Percentiles rank a stretch among this genome's conserved stretches.
Conservation (phyloP, 306 rosid genomes). For the Trifolium pratense region DNA sequence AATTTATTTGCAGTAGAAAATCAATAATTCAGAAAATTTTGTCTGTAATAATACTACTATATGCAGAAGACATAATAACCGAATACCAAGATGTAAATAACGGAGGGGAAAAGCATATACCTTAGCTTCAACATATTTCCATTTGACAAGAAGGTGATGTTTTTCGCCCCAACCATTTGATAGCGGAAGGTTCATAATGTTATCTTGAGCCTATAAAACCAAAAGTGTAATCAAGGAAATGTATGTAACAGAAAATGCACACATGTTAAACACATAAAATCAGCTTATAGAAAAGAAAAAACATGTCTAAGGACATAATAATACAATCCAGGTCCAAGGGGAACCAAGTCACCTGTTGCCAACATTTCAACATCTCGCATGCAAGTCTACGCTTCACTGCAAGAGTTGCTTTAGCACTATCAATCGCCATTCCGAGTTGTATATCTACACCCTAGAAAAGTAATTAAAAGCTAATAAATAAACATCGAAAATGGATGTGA, state of each 20-base stretch:
- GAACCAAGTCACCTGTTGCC: conserved; percentile 77
- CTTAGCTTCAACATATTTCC: conserved; percentile 93
- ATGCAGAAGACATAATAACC: conserved; percentile 19
- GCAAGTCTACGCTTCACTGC: conserved; percentile 99
- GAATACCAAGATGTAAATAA: conserved; percentile 18
- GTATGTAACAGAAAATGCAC: conserved; percentile 20
- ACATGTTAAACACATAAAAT: conserved; percentile 21
- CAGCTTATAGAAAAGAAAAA: conserved; percentile 12
- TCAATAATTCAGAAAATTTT: too few species aligned
- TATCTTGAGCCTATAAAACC: conserved; percentile 88
- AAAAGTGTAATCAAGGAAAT: conserved; percentile 31
- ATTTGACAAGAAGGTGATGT: conserved; percentile 77
- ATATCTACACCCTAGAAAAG: conserved; percentile 83
- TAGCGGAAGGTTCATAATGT: conserved; percentile 90
- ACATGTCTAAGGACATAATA: background rate
- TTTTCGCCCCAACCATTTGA: conserved; percentile 98
- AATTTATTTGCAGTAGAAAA: too few species aligned
- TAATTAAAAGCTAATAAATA: conserved; percentile 26
- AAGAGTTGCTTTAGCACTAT: conserved; percentile 97
- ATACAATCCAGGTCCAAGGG: background rate
- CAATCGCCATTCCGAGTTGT: conserved; percentile 97
- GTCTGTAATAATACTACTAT: background rate
- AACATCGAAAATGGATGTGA: conserved; percentile 26
- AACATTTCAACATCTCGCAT: conserved; percentile 96
- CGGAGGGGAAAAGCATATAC: conserved; percentile 42